A percentile compares a stretch with the other conserved stretches of the same genome.
These are phyloP conservation scores for Trifolium pratense DNA, from an alignment of 306 rosid species.

Conservation along the genomic window DNA sequence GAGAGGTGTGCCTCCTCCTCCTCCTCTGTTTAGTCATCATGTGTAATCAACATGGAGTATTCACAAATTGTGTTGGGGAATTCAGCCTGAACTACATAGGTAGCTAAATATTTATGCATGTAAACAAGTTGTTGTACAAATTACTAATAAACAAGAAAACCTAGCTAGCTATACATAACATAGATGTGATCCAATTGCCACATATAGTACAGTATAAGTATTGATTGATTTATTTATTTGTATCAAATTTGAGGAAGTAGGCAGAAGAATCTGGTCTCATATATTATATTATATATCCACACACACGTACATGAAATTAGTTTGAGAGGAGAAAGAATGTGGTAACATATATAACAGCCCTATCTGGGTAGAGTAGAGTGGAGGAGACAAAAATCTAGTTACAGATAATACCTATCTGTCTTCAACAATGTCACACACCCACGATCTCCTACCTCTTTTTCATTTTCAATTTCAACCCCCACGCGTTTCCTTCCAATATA, in stretches of 20 bases:
- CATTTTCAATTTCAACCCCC: slow-evolving; percentile 6
- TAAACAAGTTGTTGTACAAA: too few relatives aligned
- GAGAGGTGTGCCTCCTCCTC: too few relatives aligned
- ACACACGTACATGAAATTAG: slow-evolving; percentile 3
- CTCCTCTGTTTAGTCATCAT: too few relatives aligned
- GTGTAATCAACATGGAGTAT: too few relatives aligned
- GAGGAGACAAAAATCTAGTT: slow-evolving; percentile 40
- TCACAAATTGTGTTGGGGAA: too few relatives aligned
- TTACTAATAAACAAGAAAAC: too few relatives aligned
- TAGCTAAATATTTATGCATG: too few relatives aligned
- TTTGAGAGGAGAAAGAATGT: slow-evolving; percentile 29
- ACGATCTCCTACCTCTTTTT: slow-evolving; percentile 45
- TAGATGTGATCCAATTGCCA: neutral
- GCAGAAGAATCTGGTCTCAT: neutral
- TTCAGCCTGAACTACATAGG: too few relatives aligned
- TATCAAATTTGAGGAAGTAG: neutral
- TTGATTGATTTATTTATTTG: too few relatives aligned
- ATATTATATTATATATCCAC: neutral
- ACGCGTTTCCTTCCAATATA: too few relatives aligned
- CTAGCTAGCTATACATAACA: too few relatives aligned
- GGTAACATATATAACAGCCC: neutral
- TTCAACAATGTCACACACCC: slow-evolving; percentile 29
- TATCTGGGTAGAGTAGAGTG: neutral
- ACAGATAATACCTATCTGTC: neutral
- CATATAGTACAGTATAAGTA: neutral